phyloP scores from a whole-genome alignment of 2,329 filamentous ascomycete genomes.

The Elsinoe batatas region DNA sequence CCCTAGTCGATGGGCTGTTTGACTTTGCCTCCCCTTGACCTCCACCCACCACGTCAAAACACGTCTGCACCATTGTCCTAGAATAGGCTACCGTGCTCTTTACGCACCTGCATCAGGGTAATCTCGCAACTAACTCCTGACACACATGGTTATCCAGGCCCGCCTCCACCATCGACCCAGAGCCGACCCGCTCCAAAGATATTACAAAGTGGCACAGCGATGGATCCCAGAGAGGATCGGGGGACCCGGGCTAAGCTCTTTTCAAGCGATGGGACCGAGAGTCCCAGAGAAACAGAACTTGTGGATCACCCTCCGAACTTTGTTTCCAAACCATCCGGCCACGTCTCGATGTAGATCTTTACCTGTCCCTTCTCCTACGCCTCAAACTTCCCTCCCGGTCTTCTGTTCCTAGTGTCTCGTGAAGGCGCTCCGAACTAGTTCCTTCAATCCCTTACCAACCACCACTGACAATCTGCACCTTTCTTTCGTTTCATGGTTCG shows the following conservation, averaged over 20 bases:
- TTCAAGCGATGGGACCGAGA: conserved; percentile 2
- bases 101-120: not conserved
- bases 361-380: not conserved
- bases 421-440: not conserved
- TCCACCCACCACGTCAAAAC: not conserved
- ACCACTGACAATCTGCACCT: conserved; percentile 5
- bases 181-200: not conserved
- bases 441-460: not conserved
- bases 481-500: conserved; percentile 6
- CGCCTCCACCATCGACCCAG: not conserved
- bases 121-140: not conserved
- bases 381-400: conserved; percentile 1
- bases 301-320: not conserved
- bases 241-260: conserved; percentile 7
- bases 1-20: conserved; percentile 5
- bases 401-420: not conserved
- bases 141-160: not conserved
- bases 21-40: conserved; percentile 5
- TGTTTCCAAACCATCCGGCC: not conserved
- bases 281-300: conserved; percentile 8
- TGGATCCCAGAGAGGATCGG: not conserved
- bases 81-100: too few species aligned
- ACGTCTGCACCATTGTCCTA: not conserved
- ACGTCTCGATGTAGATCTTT: conserved; percentile 5
- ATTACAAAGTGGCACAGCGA: not conserved